Evolutionary conservation across 352 stramenopile species (phyloP), one percentile per base, ranked within the genome.

Genomic region (Elongisporangium senticosum): DNA sequence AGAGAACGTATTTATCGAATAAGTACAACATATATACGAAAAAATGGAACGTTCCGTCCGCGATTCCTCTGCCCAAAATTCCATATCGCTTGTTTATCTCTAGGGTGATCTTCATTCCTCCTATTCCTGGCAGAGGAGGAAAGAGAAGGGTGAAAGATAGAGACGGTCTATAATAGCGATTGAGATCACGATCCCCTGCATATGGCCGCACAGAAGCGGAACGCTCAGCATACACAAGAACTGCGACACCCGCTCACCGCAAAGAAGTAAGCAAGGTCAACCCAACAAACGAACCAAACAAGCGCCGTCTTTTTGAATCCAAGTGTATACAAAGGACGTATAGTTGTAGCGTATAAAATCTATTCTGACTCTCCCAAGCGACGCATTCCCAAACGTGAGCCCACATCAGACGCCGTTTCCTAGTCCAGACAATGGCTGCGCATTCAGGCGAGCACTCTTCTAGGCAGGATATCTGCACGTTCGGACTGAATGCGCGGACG

Each of bases 1-100:
- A 43, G 33, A 43, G 33, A 43, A 43, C 33, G 33, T 43, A 43
- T 43, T 43, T 43, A 43, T 43, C 33, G 33, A 43, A 43, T 43
- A 43, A 43, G 33, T 43, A 43, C 33, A 43, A 43, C 33, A 43
- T 43, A 43, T 43, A 43, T 43, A 43, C 33, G 33, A 43, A 43
- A 37, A 43, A 43, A 43, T 43, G 33, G 33, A 43, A 43, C 33
- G 33, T 43, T 43, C 33, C 13, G 8, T 43, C 33, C 8, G 11
- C 13, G 33, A 17, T 43, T 6, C 33, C 11, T 7, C 33, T 43
- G 33, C 33, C 33, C 33, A 43, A 43, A 43, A 43, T 43, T 43
- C 33, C 11, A 43, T 43, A 43, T 43, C 33, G 33, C 33, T 43
- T 14, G 33, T 43, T 43, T 43, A 43, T 17, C 33, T 43, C 33